A percentile compares a stretch with the other conserved stretches of the same genome.
Evolutionary conservation across 441 rosid genomes (phyloP).

Genomic region (Hura crepitans): DNA sequence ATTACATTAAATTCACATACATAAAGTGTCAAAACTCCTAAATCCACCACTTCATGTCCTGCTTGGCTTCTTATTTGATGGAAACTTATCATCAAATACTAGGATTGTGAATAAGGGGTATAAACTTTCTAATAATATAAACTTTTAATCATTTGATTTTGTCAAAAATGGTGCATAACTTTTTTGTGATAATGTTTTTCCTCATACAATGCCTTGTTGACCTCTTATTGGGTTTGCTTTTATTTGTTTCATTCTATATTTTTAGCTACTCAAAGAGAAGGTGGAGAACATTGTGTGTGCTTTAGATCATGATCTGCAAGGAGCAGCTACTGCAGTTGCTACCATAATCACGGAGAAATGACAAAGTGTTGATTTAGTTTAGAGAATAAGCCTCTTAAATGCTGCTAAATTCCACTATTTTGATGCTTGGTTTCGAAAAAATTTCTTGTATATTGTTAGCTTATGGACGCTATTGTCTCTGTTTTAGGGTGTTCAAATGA

Average conservation of each 20-base stretch:
- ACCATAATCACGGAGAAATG: slow-evolving; percentile 66
- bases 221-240: not conserved
- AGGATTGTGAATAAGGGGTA: not conserved
- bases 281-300: slow-evolving; percentile 76
- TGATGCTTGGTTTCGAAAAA: not conserved
- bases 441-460: not conserved
- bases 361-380: slow-evolving; percentile 74
- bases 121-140: too few relatives aligned
- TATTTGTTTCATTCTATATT: not conserved
- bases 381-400: slow-evolving; percentile 81
- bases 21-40: too few relatives aligned
- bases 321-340: slow-evolving; percentile 75
- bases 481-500: slow-evolving; percentile 78
- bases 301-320: slow-evolving; percentile 70
- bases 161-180: not conserved
- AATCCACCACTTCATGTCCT: too few relatives aligned
- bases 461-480: not conserved
- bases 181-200: not conserved
- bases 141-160: not conserved
- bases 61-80: not conserved
- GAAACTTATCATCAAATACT: not conserved
- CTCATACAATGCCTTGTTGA: not conserved
- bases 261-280: slow-evolving; percentile 78
- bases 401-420: slow-evolving; percentile 33
- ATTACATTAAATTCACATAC: too few relatives aligned